Conservation (phyloP, 75 land plant species). For the Isoetes taiwanensis region DNA sequence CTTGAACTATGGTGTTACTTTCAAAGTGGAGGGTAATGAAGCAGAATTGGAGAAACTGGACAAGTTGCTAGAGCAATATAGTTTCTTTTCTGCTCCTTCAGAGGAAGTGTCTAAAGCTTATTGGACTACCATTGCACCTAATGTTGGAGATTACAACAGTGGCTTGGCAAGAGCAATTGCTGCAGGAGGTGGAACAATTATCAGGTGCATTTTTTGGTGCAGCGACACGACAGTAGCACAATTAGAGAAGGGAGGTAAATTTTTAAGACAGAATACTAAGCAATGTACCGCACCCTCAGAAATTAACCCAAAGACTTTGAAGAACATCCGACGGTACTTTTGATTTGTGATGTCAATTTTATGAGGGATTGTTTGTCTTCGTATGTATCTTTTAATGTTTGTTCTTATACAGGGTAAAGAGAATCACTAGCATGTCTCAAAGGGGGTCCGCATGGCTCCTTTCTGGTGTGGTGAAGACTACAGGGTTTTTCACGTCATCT, state of each 20-base stretch:
- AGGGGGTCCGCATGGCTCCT: conserved; percentile 48
- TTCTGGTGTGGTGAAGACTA: conserved; percentile 51
- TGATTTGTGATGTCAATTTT: too few species aligned
- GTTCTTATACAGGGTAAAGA: conserved; percentile 57
- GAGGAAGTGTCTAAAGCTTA: conserved; percentile 44
- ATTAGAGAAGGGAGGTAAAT: conserved; percentile 47
- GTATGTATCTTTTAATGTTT: too few species aligned
- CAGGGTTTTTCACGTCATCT: conserved; percentile 54
- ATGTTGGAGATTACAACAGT: conserved; percentile 78
- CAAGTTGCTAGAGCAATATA: conserved; percentile 25
- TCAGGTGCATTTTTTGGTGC: conserved; percentile 73
- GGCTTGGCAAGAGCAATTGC: conserved; percentile 47
- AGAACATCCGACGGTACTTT: conserved; percentile 14
- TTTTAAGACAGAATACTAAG: conserved; percentile 37
- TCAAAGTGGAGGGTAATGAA: conserved; percentile 37
- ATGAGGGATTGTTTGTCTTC: too few species aligned
- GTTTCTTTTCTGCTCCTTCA: conserved; percentile 33
- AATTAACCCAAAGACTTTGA: conserved; percentile 28
- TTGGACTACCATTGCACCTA: conserved; percentile 86
- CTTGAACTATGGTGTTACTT: conserved; percentile 57
- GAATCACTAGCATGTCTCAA: conserved; percentile 61
- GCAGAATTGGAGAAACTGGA: conserved; percentile 30
- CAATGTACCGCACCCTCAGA: conserved; percentile 22
- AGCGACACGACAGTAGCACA: conserved; percentile 65
- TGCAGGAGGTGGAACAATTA: conserved; percentile 52